A percentile compares a stretch with the other conserved stretches of the same genome.
These are phyloP conservation scores for Fusarium liriodendri DNA, from an alignment of 2,329 filamentous ascomycete genomes.

Conservation along the genomic window DNA sequence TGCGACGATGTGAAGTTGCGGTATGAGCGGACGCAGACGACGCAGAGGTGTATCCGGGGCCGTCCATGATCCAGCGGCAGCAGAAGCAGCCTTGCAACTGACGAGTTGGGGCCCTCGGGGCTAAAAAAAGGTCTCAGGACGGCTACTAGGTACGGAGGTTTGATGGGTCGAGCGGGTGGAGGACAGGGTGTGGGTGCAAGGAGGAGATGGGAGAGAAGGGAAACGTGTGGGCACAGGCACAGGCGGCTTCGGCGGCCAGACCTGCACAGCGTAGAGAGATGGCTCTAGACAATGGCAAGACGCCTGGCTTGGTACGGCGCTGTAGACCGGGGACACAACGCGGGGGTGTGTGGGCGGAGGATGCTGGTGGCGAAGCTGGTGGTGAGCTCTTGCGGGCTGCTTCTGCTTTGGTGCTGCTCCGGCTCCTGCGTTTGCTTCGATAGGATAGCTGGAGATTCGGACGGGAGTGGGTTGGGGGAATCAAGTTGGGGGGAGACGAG, in stretches of 20 bases:
- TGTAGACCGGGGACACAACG: conserved; percentile 28
- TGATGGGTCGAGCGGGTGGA: conserved; percentile 44
- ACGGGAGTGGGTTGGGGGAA: conserved; percentile 30
- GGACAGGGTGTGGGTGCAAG: conserved; percentile 42
- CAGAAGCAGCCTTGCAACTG: conserved; percentile 39
- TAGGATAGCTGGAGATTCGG: not conserved
- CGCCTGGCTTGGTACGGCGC: conserved; percentile 21
- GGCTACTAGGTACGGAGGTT: conserved; percentile 38
- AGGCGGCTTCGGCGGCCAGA: conserved; percentile 31
- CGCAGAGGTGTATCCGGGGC: conserved; percentile 50
- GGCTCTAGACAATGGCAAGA: conserved; percentile 31
- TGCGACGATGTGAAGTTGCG: conserved; percentile 66
- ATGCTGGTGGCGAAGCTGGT: conserved; percentile 24
- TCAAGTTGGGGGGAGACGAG: conserved; percentile 23
- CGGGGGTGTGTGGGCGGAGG: conserved; percentile 32
- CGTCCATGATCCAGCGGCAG: conserved; percentile 59
- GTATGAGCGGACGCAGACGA: conserved; percentile 50
- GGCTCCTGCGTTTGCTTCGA: conserved; percentile 24
- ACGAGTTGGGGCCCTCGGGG: conserved; percentile 30
- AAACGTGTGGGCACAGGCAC: conserved; percentile 14
- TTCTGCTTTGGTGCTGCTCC: conserved; percentile 14
- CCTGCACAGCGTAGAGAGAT: not conserved
- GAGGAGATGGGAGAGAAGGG: conserved; percentile 25
- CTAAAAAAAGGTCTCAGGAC: conserved; percentile 45
- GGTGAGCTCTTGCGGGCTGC: conserved; percentile 26